Conservation (phyloP, 257 asterid species). For the Datura wrightii region DNA sequence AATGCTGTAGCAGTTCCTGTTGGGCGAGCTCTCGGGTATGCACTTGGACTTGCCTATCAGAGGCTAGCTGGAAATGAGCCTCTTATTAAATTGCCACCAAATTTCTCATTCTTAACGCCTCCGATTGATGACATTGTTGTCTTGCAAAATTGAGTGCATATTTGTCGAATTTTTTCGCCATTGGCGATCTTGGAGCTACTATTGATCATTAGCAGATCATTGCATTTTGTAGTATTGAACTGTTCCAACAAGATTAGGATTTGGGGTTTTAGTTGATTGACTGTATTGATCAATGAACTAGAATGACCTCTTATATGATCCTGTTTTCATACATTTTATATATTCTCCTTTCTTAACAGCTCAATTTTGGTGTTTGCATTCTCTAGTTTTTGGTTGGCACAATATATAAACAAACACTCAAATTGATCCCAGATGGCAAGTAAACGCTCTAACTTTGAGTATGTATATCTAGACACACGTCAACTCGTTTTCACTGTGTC, state of each 20-base stretch:
- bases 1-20: conserved; percentile 87
- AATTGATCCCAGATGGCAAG: not conserved
- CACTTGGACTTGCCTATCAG: conserved; percentile 74
- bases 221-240: not conserved
- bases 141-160: conserved; percentile 29
- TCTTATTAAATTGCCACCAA: conserved; percentile 60
- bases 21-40: conserved; percentile 71
- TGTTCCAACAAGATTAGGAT: not conserved
- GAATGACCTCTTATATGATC: not conserved
- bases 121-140: conserved; percentile 39
- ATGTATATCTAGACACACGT: not conserved
- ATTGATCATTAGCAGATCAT: not conserved
- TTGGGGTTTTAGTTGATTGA: not conserved
- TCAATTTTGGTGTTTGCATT: not conserved
- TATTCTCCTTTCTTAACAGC: not conserved
- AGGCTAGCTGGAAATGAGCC: conserved; percentile 64
- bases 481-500: not conserved
- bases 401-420: not conserved
- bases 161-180: not conserved
- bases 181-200: not conserved
- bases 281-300: conserved; percentile 16
- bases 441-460: not conserved
- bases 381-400: not conserved
- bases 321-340: not conserved
- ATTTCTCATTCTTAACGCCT: conserved; percentile 53